Base-by-base conservation (phyloP, 148 eudicot genomes). In the Suaeda aralocaspica region DNA sequence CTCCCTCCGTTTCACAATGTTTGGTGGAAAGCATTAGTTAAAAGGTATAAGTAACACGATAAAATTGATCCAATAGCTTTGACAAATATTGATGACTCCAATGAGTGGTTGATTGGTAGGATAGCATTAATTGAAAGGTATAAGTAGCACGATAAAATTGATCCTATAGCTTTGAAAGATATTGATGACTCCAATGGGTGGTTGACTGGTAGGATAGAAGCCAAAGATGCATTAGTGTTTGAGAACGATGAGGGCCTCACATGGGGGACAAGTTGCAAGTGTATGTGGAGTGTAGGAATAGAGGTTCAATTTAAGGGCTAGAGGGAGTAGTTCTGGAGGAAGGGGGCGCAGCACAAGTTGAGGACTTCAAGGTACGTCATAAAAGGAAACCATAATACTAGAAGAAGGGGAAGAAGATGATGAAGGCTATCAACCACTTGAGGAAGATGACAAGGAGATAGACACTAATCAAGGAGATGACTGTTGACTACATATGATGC, bases 41-140 rank as follows among this genome's bases (percentile, higher is more conserved):
- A 57, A 57, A 57, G 31, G 0, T 57, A 57, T 21, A 57, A 57
- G 33, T 24, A 12, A 7, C 60, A 9, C 11, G 60, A 57, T 28
- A 57, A 11, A 26, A 24, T 57, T 26, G 60, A 57, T 28, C 60
- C 60, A 12, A 57, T 57, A 57, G 30, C 60, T 57, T 57, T 57
- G 33, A 57, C 18, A 28, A 33, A 57, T 12, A 57, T 28, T 57
- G 31, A 57, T 57, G 60, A 57, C 12, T 16, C 24, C 2, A 57
- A 57, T 57, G 60, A 25, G 33, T 28, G 33, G 60, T 57, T 57
- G 31, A 57, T 7, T 0, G 60, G 60, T 5, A 57, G 60, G 60
- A 26, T 51, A 22, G 13, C 21, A 57, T n/a, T n/a, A n/a, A n/a
- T n/a, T n/a, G n/a, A n/a, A n/a, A n/a, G n/a, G n/a, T n/a, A n/a